phyloP scores from a whole-genome alignment of 192 early-diverging fungal genomes.

The Bifiguratus adelaidae region DNA sequence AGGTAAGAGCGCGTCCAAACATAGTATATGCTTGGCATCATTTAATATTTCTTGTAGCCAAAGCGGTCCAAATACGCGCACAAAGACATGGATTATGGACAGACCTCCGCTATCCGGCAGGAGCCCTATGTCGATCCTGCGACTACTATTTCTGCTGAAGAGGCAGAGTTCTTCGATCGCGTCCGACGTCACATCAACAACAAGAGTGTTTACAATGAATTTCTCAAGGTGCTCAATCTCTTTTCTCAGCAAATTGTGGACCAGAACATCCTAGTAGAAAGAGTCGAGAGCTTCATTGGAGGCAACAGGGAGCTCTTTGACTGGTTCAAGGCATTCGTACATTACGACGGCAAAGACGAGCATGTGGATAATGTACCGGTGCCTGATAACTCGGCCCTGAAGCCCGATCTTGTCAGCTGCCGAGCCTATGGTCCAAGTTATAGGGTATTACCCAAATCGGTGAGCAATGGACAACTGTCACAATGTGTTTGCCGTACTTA shows the following conservation, averaged over 20 bases:
- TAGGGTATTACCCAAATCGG: conserved; percentile 47
- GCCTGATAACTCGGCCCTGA: conserved; percentile 39
- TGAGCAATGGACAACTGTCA: conserved; percentile 17
- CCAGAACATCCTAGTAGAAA: conserved; percentile 70
- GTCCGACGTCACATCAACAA: conserved; percentile 80
- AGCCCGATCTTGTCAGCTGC: conserved; percentile 51
- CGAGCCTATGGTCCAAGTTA: conserved; percentile 65
- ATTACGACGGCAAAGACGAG: conserved; percentile 69
- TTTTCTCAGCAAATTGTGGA: conserved; percentile 93
- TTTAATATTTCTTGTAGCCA: no score
- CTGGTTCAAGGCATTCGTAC: conserved; percentile 88
- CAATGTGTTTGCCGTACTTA: not conserved
- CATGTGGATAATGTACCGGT: conserved; percentile 50
- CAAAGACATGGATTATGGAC: no score
- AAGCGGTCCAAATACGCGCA: no score
- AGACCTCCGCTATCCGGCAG: not conserved
- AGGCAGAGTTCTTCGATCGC: conserved; percentile 90
- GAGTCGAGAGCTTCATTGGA: conserved; percentile 75
- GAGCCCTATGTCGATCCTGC: not conserved
- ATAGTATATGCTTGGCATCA: no score
- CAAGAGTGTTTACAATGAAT: conserved; percentile 88
- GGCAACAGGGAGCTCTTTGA: conserved; percentile 80
- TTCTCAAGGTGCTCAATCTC: conserved; percentile 89
- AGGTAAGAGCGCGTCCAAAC: no score
- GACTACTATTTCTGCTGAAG: conserved; percentile 48